These are phyloP conservation scores for Cryptococcus amylolentus DNA, from an alignment of 1,284 basidiomycete species.

Conservation along the genomic window DNA sequence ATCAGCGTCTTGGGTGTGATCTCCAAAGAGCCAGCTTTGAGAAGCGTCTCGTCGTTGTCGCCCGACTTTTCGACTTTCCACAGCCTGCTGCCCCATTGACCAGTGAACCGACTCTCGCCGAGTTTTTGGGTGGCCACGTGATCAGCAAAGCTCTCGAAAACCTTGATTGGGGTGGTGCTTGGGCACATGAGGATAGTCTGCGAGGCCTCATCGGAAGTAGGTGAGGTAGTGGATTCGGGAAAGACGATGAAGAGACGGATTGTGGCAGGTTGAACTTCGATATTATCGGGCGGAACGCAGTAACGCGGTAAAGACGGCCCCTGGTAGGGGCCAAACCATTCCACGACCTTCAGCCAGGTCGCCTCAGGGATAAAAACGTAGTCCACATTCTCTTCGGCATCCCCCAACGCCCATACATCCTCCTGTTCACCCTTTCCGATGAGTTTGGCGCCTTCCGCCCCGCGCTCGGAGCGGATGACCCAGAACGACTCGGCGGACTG, in stretches of 20 bases:
- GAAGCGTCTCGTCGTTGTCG: constrained; percentile 11
- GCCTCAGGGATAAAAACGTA: constrained; percentile 71
- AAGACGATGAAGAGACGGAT: constrained; percentile 59
- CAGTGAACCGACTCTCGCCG: neutral
- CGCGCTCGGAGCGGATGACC: constrained; percentile 20
- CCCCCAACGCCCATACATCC: constrained; percentile 38
- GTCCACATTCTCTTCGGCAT: constrained; percentile 63
- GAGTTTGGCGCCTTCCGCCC: constrained; percentile 3
- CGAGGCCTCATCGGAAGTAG: constrained; percentile 4
- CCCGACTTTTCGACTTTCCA: constrained; percentile 16
- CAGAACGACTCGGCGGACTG: constrained; percentile 20
- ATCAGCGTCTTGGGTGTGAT: constrained; percentile 22
- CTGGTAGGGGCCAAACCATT: constrained; percentile 56
- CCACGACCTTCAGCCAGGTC: constrained; percentile 66
- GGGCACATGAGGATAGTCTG: constrained; percentile 19
- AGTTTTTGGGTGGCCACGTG: constrained; percentile 9
- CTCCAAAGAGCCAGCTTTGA: constrained; percentile 14
- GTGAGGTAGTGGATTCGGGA: constrained; percentile 17
- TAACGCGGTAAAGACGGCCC: constrained; percentile 53
- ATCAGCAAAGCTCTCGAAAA: constrained; percentile 13
- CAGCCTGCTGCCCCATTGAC: constrained; percentile 1
- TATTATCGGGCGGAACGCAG: constrained; percentile 52
- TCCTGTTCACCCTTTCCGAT: constrained; percentile 12
- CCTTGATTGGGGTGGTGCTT: constrained; percentile 17
- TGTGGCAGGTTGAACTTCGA: constrained; percentile 75